phyloP scores from a whole-genome alignment of 495 filamentous ascomycete species.

The Rhizodiscina lignyota region DNA sequence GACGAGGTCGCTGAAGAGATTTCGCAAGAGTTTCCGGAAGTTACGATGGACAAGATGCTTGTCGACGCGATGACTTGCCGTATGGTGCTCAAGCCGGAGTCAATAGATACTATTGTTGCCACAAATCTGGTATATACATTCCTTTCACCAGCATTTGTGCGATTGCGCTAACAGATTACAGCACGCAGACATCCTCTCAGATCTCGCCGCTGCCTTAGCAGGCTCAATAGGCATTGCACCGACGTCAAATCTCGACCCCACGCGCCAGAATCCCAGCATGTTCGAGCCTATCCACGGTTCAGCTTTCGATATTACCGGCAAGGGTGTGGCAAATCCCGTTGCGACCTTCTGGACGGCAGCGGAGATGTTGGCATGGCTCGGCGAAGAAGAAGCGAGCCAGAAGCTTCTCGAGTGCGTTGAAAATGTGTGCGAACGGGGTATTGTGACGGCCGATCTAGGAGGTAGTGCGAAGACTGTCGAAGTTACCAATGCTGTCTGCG shows the following conservation, averaged over 20 bases:
- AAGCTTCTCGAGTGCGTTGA: conserved; percentile 41
- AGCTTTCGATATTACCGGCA: conserved; percentile 57
- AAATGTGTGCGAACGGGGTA: conserved; percentile 37
- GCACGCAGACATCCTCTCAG: conserved; percentile 24
- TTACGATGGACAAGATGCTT: conserved; percentile 24
- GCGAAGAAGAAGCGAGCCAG: conserved; percentile 35
- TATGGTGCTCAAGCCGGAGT: conserved; percentile 23
- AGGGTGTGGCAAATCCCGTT: conserved; percentile 55
- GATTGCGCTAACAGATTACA: too few species aligned
- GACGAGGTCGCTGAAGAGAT: conserved; percentile 22
- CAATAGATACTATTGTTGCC: conserved; percentile 24
- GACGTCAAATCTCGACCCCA: conserved; percentile 47
- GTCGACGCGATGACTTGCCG: conserved; percentile 27
- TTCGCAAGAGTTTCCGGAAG: conserved; percentile 19
- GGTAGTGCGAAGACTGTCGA: conserved; percentile 36
- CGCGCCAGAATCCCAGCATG: conserved; percentile 41
- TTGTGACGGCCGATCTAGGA: conserved; percentile 45
- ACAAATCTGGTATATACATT: too few species aligned
- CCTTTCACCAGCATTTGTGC: too few species aligned
- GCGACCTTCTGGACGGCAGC: conserved; percentile 53
- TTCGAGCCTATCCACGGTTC: conserved; percentile 54
- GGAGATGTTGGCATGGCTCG: conserved; percentile 53
- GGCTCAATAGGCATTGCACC: conserved; percentile 28
- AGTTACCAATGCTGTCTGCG: conserved; percentile 43
- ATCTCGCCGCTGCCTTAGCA: conserved; percentile 31